These are phyloP conservation scores for Venturia pyrina DNA, from an alignment of 2,329 filamentous ascomycete genomes.

Conservation along the genomic window DNA sequence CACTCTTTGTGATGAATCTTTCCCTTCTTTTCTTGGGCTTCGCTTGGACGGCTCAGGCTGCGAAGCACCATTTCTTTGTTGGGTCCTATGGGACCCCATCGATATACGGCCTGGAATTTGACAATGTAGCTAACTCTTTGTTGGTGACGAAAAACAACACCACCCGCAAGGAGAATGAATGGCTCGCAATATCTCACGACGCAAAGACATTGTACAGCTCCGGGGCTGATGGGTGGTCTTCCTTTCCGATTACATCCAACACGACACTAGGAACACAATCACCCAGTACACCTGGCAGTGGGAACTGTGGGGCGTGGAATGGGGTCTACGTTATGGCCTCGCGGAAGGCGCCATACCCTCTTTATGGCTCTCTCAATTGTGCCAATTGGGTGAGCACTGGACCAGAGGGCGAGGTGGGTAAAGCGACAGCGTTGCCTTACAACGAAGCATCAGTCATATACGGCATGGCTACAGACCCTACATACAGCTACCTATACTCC, in stretches of 20 bases:
- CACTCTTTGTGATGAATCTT: neutral
- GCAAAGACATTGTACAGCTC: slow-evolving; percentile 9
- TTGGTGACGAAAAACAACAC: slow-evolving; percentile 1
- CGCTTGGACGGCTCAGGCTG: neutral
- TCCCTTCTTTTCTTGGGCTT: neutral
- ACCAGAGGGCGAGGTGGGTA: slow-evolving; percentile 5
- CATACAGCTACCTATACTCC: slow-evolving; percentile 66
- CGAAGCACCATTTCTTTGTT: slow-evolving; percentile 11
- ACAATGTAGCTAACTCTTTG: neutral
- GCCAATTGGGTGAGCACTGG: neutral
- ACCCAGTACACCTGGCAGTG: neutral
- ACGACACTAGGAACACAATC: slow-evolving; percentile 1
- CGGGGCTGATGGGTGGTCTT: slow-evolving; percentile 5
- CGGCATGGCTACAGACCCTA: slow-evolving; percentile 70
- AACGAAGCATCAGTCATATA: slow-evolving; percentile 62
- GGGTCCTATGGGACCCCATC: slow-evolving; percentile 6
- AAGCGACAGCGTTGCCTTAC: slow-evolving; percentile 41
- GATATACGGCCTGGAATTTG: slow-evolving; percentile 6
- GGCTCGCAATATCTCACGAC: slow-evolving; percentile 10
- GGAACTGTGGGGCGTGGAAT: neutral
- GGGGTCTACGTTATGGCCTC: slow-evolving; percentile 8
- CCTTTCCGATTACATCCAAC: slow-evolving; percentile 8
- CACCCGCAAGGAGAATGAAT: slow-evolving; percentile 8
- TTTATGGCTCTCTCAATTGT: slow-evolving; percentile 7
- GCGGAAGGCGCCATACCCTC: slow-evolving; percentile 5